A percentile compares a stretch with the other conserved stretches of the same genome.
These are phyloP conservation scores for Pichia cactophila DNA, from an alignment of 1,139 yeast genomes.

Conservation along the genomic window DNA sequence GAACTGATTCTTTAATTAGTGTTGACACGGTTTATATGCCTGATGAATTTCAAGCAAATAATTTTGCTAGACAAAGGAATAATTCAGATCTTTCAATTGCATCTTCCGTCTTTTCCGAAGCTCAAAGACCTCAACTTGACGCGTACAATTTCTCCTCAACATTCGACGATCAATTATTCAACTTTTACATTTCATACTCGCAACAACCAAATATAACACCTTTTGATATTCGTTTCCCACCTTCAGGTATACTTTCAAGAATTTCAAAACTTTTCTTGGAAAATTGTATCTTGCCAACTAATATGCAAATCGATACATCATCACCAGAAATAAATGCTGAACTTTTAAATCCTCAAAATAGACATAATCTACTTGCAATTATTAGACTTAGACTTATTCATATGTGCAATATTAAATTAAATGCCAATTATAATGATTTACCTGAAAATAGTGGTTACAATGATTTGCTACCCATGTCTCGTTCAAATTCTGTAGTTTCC, in stretches of 20 bases:
- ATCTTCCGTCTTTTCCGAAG: constrained; percentile 21
- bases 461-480: constrained; percentile 14
- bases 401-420: constrained; percentile 17
- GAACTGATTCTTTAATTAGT: constrained; percentile 20
- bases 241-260: constrained; percentile 34
- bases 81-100: constrained; percentile 18
- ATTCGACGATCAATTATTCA: constrained; percentile 31
- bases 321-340: constrained; percentile 27
- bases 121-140: constrained; percentile 17
- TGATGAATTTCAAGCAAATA: background rate
- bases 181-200: constrained; percentile 29
- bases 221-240: constrained; percentile 35
- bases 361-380: constrained; percentile 27
- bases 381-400: constrained; percentile 33
- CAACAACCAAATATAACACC: constrained; percentile 36
- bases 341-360: constrained; percentile 19
- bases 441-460: constrained; percentile 4
- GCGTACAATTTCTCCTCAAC: constrained; percentile 25
- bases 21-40: constrained; percentile 15
- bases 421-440: constrained; percentile 14
- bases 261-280: constrained; percentile 32
- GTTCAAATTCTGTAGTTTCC: constrained; percentile 21
- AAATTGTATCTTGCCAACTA: constrained; percentile 12
- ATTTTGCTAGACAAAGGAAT: background rate
- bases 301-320: constrained; percentile 29